These are phyloP conservation scores for Hyphodiscus sp. DNA, from an alignment of 2,329 filamentous ascomycete species.

Conservation along the genomic window DNA sequence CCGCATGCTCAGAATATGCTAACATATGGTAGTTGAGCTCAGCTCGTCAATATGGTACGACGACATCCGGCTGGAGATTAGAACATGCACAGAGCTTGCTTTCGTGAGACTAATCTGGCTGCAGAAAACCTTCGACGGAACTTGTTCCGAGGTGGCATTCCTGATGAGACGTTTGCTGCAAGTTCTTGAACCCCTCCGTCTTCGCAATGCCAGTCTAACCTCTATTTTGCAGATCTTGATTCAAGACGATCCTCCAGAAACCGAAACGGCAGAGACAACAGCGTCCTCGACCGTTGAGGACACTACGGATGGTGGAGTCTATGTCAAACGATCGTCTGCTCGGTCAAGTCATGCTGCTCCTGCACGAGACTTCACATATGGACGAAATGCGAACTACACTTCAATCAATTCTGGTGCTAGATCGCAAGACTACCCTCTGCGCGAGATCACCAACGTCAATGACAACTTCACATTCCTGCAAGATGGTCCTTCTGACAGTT, in stretches of 20 bases:
- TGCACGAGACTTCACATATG: slow-evolving; percentile 22
- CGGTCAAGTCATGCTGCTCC: slow-evolving; percentile 10
- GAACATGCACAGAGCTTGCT: background rate
- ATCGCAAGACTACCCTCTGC: slow-evolving; percentile 14
- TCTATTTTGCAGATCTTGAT: slow-evolving; percentile 21
- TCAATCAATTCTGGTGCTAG: slow-evolving; percentile 12
- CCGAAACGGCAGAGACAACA: slow-evolving; percentile 14
- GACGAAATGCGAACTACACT: slow-evolving; percentile 20
- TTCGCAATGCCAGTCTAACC: slow-evolving; percentile 10
- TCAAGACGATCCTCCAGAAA: slow-evolving; percentile 14
- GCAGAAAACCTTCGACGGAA: slow-evolving; percentile 38
- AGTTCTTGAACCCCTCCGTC: slow-evolving; percentile 2
- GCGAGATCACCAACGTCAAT: slow-evolving; percentile 13
- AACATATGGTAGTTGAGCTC: slow-evolving; percentile 17
- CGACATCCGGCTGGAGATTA: background rate
- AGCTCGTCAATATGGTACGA: slow-evolving; percentile 50
- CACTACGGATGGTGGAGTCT: slow-evolving; percentile 10
- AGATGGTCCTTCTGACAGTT: slow-evolving; percentile 13
- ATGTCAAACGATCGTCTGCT: slow-evolving; percentile 9
- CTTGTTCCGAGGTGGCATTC: slow-evolving; percentile 43
- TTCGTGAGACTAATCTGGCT: background rate
- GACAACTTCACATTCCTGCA: slow-evolving; percentile 17
- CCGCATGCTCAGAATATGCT: slow-evolving; percentile 20
- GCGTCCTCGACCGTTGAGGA: slow-evolving; percentile 11
- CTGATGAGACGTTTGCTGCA: slow-evolving; percentile 37